phyloP scores from a whole-genome alignment of 2,329 filamentous ascomycete genomes.

The Fusarium sp. region DNA sequence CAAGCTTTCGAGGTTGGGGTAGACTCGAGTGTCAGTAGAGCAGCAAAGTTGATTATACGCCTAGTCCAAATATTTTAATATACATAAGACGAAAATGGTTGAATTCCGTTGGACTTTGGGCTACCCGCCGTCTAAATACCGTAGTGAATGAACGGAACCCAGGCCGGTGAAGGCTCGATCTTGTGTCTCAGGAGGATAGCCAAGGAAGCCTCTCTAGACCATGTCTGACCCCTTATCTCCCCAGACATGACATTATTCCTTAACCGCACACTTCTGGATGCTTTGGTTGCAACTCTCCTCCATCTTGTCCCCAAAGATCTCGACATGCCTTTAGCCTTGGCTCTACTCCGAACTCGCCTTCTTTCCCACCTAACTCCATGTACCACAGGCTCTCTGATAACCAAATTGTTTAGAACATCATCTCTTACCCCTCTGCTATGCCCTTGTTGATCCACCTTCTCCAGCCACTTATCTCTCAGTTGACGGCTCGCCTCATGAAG shows the following conservation, averaged over 20 bases:
- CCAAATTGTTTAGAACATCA: rapidly evolving
- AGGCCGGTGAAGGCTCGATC: background rate
- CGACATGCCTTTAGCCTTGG: background rate
- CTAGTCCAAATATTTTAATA: rapidly evolving
- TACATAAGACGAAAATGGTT: rapidly evolving
- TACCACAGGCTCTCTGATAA: background rate
- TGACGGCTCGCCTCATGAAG: background rate
- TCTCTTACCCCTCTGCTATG: rapidly evolving
- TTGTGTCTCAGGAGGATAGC: background rate
- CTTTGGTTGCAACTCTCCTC: background rate
- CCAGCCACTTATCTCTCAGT: background rate
- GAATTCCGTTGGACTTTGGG: rapidly evolving
- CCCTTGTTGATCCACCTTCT: background rate
- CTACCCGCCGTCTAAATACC: background rate
- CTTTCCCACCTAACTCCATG: background rate
- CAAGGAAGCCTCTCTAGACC: background rate
- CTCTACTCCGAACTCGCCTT: background rate
- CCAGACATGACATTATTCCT: rapidly evolving
- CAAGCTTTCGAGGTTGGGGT: slow-evolving; percentile 55
- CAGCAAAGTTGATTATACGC: rapidly evolving
- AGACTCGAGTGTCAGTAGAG: slow-evolving; percentile 40
- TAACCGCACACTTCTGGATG: rapidly evolving
- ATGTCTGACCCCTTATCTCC: background rate
- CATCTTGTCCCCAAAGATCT: background rate
- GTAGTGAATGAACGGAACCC: background rate